Conservation (phyloP, 2,329 filamentous ascomycete genomes). For the Microsporum canis region DNA sequence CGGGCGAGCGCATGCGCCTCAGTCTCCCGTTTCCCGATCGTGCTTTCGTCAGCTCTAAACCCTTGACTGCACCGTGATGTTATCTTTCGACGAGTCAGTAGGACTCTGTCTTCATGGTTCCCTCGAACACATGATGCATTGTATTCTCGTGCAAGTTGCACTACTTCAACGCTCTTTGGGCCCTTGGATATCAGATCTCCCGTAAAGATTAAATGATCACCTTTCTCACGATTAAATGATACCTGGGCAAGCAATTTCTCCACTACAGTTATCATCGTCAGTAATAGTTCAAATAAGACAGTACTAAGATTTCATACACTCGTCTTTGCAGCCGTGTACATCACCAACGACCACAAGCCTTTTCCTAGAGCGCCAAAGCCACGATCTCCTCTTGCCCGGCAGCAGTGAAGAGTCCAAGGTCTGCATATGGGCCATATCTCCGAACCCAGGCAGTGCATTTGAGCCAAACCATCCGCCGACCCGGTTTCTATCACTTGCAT, state of each 20-base stretch:
- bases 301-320: constrained; percentile 38
- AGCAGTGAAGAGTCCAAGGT: constrained; percentile 39
- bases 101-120: constrained; percentile 80
- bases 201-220: constrained; percentile 63
- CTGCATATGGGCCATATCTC: constrained; percentile 41
- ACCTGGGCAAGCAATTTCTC: constrained; percentile 54
- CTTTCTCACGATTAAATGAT: constrained; percentile 44
- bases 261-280: constrained; percentile 25
- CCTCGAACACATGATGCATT: constrained; percentile 75
- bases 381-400: constrained; percentile 28
- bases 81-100: constrained; percentile 51
- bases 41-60: neutral
- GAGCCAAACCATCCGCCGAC: constrained; percentile 35
- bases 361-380: constrained; percentile 28
- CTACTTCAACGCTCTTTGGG: constrained; percentile 66
- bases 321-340: constrained; percentile 73
- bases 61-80: neutral
- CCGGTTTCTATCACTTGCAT: constrained; percentile 20
- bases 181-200: constrained; percentile 81
- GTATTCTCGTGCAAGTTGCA: constrained; percentile 61
- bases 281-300: neutral
- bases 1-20: constrained; percentile 45
- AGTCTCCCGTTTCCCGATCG: constrained; percentile 11
- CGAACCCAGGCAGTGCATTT: constrained; percentile 39
- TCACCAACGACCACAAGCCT: constrained; percentile 77